Evolutionary conservation across 208 protist species (phyloP).

Genomic region (Leishmania arabica): DNA sequence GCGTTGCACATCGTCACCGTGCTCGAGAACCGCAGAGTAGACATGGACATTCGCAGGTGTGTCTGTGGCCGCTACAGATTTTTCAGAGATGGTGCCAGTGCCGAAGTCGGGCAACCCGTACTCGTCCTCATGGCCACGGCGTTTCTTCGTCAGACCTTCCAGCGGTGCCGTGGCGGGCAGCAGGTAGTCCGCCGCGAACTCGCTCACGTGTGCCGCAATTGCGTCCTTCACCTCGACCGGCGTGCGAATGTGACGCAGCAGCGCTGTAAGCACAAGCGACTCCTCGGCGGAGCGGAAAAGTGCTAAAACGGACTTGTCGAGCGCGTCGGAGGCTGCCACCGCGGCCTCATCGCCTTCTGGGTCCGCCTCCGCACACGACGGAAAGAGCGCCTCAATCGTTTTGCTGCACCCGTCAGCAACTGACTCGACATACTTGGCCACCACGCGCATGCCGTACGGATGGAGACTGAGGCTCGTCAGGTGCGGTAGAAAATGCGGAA

Average conservation of each 20-base stretch:
- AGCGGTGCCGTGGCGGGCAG: slow-evolving; percentile 7
- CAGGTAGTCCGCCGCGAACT: slow-evolving; percentile 73
- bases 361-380: slow-evolving; percentile 20
- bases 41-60: slow-evolving; percentile 45
- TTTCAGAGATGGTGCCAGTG: neutral
- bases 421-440: slow-evolving; percentile 69
- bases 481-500: slow-evolving; percentile 45
- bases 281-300: slow-evolving; percentile 55
- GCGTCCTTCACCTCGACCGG: slow-evolving; percentile 71
- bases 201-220: slow-evolving; percentile 71
- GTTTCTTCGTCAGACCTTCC: neutral
- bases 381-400: slow-evolving; percentile 44
- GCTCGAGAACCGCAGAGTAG: slow-evolving; percentile 67
- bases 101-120: slow-evolving; percentile 82
- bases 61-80: neutral
- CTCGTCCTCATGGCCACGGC: slow-evolving; percentile 13
- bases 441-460: slow-evolving; percentile 76
- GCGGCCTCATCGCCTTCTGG: slow-evolving; percentile 21
- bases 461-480: slow-evolving; percentile 47
- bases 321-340: slow-evolving; percentile 29
- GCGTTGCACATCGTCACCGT: slow-evolving; percentile 73
- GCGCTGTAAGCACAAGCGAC: slow-evolving; percentile 67
- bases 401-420: slow-evolving; percentile 41
- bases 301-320: slow-evolving; percentile 40
- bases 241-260: slow-evolving; percentile 66